phyloP scores from a whole-genome alignment of 148 eudicot genomes.

The Rhododendron mucronatum region DNA sequence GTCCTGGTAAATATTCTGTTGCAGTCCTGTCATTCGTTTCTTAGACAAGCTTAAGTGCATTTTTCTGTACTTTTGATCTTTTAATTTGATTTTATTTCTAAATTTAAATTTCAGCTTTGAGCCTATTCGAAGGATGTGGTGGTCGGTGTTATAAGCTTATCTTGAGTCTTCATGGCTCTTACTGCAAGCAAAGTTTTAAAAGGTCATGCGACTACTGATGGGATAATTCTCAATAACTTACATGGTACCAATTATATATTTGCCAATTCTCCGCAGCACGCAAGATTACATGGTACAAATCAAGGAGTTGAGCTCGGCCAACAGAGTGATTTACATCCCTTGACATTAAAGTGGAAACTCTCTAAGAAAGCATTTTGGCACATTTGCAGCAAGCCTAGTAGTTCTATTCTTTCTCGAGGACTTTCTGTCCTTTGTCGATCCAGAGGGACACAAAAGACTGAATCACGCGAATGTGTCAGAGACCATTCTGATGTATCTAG shows the following conservation, averaged over 20 bases:
- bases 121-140: constrained; percentile 7
- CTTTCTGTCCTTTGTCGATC: constrained; percentile 50
- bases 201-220: constrained; percentile 6
- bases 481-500: constrained; percentile 39
- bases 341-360: constrained; percentile 30
- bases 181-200: constrained; percentile 12
- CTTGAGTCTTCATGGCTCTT: constrained; percentile 15
- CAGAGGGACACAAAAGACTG: constrained; percentile 42
- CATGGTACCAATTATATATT: constrained; percentile 43
- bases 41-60: background rate
- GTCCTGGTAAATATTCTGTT: background rate
- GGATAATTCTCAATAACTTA: constrained; percentile 30
- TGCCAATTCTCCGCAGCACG: constrained; percentile 40
- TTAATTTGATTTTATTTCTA: background rate
- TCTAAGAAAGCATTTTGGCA: constrained; percentile 33
- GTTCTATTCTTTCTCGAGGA: constrained; percentile 22
- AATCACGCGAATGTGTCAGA: constrained; percentile 41
- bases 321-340: constrained; percentile 32
- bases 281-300: constrained; percentile 26
- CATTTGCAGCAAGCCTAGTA: constrained; percentile 27
- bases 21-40: background rate
- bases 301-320: constrained; percentile 36
- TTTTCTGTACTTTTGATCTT: background rate
- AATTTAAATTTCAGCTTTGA: constrained; percentile 3
- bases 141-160: constrained; percentile 5